Evolutionary conservation across 805 yeast species (phyloP).

Genomic region (Starmerella potacharoeniae): DNA sequence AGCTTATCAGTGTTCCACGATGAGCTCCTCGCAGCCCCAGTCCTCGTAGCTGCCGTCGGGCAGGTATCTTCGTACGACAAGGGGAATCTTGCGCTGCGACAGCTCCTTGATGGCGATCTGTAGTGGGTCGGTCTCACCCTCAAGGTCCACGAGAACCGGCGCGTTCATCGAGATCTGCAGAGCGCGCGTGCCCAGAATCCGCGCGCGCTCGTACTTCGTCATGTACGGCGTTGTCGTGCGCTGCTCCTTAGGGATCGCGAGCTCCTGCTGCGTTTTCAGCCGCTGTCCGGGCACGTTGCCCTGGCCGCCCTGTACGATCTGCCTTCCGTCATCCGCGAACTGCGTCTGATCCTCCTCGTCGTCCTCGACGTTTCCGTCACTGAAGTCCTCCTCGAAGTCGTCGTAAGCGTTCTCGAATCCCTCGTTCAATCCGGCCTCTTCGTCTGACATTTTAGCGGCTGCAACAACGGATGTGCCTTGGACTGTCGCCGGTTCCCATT

Average conservation of each 20-base stretch:
- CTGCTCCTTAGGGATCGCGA: constrained; percentile 79
- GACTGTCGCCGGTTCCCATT: no score
- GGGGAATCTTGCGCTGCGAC: constrained; percentile 86
- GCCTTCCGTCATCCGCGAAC: constrained; percentile 58
- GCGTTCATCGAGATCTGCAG: constrained; percentile 96
- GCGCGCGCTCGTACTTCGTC: constrained; percentile 97
- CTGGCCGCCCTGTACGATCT: constrained; percentile 53
- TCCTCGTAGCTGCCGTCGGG: constrained; percentile 97
- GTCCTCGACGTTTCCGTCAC: constrained; percentile 51
- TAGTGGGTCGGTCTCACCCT: constrained; percentile 97
- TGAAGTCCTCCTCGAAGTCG: constrained; percentile 54
- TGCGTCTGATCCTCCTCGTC: constrained; percentile 31
- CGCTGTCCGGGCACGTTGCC: constrained; percentile 26
- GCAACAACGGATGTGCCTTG: background rate
- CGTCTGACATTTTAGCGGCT: constrained; percentile 31
- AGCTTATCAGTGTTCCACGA: constrained; percentile 53
- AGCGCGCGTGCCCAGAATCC: constrained; percentile 95
- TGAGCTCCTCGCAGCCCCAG: constrained; percentile 97
- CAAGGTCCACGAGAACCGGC: constrained; percentile 93
- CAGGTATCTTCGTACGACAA: constrained; percentile 87
- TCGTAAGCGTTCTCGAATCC: constrained; percentile 60
- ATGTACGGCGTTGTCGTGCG: constrained; percentile 95
- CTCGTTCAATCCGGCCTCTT: constrained; percentile 44
- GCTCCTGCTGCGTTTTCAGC: constrained; percentile 60
- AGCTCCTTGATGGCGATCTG: constrained; percentile 97